phyloP scores from a whole-genome alignment of 257 asterid genomes.

The Rauvolfia tetraphylla region DNA sequence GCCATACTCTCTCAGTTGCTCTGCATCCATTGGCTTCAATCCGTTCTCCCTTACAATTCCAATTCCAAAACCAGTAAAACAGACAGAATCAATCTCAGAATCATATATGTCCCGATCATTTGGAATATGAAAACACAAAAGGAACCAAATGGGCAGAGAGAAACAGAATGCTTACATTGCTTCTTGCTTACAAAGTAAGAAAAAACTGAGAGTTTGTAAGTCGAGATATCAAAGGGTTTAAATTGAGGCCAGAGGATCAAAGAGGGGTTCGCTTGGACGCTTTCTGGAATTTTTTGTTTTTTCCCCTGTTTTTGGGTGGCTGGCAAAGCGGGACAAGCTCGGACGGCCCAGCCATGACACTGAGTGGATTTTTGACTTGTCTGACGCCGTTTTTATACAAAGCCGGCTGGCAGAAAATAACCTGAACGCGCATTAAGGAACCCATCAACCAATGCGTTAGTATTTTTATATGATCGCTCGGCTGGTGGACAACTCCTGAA shows the following conservation, averaged over 20 bases:
- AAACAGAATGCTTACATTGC: slow-evolving; percentile 12
- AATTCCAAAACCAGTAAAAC: not conserved
- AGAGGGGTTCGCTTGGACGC: too few relatives aligned
- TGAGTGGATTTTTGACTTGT: too few relatives aligned
- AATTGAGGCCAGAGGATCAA: not conserved
- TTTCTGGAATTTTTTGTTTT: not conserved
- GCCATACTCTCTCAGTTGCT: slow-evolving; percentile 75
- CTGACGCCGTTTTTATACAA: too few relatives aligned
- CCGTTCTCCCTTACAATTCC: slow-evolving; percentile 47
- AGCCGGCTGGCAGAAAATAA: too few relatives aligned
- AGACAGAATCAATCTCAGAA: not conserved
- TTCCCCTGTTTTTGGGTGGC: not conserved
- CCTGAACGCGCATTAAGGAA: too few relatives aligned
- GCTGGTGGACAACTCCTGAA: too few relatives aligned
- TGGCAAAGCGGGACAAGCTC: slow-evolving; percentile 7
- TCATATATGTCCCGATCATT: too few relatives aligned
- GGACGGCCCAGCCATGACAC: too few relatives aligned
- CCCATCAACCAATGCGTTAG: too few relatives aligned
- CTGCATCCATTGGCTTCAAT: slow-evolving; percentile 88
- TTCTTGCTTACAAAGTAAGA: not conserved
- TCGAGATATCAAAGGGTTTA: not conserved
- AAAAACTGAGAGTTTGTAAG: not conserved
- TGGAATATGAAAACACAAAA: too few relatives aligned
- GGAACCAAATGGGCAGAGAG: not conserved
- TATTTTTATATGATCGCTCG: too few relatives aligned